Evolutionary conservation across 148 eudicot genomes (phyloP), one percentile per base, ranked within the genome.

Genomic region (Talinum fruticosum): DNA sequence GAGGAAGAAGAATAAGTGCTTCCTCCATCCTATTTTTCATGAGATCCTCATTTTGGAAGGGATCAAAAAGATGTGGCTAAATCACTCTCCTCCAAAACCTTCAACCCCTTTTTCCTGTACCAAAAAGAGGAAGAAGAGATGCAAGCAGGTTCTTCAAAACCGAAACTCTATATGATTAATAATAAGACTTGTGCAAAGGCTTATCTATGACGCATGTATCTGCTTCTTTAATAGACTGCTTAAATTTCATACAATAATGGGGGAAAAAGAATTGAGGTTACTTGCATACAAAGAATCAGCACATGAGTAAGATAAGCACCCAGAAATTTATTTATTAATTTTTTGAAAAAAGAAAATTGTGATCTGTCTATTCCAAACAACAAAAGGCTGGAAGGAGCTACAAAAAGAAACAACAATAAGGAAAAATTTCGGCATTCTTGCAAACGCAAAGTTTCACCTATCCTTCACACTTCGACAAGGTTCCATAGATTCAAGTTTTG

Each of bases 401-500:
- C 13, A 12, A 38, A 19, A 3, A 75, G 29, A 10, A 32, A 16
- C 49, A 59, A 57, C 12, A 2, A 30, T 62, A 33, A 1, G 16
- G 69, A 34, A 54, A 73, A 62, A 57, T 53, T 28, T 70, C 57
- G 10, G n/a, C 6, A 32, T 0, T 26, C 29, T 10, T 0, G 18
- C 7, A 18, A 36, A 78, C 6, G 41, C 26, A 59, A 35, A 75
- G 61, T 23, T 28, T 78, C 80, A 91, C 96, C 93, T 89, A 79
- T 91, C 96, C 75, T 91, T 91, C 66, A 89, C 89, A 71, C 91
- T 91, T 78, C 93, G 86, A 73, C 88, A 87, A 81, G 93, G 96
- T 77, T 91, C 87, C 93, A 91, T 86, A 18, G 90, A 86, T 84
- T 91, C 93, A 37, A 89, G 89, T 82, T 91, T 91, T 47, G 96